phyloP scores from a whole-genome alignment of 73 alveolate species.

The Paramecium primaurelia region DNA sequence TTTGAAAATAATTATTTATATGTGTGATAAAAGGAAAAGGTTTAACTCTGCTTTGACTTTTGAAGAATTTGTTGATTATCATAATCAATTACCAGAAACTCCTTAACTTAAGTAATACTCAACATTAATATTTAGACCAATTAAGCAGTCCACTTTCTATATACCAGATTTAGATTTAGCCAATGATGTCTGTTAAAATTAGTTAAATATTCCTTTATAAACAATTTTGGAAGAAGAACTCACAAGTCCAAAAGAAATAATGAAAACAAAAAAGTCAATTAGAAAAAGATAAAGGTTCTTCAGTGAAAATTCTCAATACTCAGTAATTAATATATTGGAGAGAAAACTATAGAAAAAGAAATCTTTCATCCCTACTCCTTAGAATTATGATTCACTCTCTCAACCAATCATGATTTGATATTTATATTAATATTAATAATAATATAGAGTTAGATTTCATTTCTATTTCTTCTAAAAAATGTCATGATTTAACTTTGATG shows the following conservation, averaged over 20 bases:
- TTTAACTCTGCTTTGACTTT: neutral
- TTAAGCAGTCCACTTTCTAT: neutral
- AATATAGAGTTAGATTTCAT: neutral
- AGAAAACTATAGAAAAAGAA: neutral
- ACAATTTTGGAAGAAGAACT: neutral
- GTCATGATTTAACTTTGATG: constrained; percentile 26
- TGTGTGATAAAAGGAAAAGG: constrained; percentile 5
- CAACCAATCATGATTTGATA: neutral
- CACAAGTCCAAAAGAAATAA: neutral
- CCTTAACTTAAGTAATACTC: neutral
- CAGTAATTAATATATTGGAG: constrained; percentile 7
- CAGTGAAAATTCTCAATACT: neutral
- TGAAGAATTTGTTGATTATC: neutral
- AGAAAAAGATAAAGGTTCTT: neutral
- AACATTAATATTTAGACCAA: neutral
- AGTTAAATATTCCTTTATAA: neutral
- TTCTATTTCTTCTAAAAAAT: neutral
- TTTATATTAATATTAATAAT: neutral
- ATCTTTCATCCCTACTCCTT: neutral
- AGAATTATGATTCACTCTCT: neutral
- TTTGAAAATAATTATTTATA: constrained; percentile 13
- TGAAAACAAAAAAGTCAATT: neutral
- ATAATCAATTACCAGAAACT: neutral
- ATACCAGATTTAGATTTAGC: neutral
- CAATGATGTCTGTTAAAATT: neutral